Base-by-base conservation (phyloP, 495 filamentous ascomycete genomes). In the Daldinia grandis region DNA sequence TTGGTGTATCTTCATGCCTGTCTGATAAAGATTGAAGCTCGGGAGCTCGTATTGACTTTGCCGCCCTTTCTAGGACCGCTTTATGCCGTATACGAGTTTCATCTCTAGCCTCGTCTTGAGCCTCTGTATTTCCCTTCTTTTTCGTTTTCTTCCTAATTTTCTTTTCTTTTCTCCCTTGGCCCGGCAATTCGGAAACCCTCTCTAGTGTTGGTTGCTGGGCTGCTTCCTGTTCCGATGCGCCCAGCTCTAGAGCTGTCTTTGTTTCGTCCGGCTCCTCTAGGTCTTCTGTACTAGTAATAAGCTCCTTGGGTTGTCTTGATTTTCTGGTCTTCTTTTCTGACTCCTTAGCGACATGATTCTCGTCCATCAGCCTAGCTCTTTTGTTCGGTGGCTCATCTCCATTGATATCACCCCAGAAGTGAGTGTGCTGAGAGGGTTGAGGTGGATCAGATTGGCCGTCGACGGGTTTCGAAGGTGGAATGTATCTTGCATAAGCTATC, bases 41-140 rank as follows among this genome's bases (percentile, higher is more conserved):
- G n/a, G 76, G 71, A 8, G 74, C 71, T 62, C 68, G 76, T 49
- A 85, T 74, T 5, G 84, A 80, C 62, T 83, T 87, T 5, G 82
- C 79, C 14, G 82, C 76, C 64, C 85, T 87, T 56, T 83, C 76
- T 42, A 87, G 74, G 6, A 86, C 76, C 6, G 79, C 71, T 55
- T 78, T 82, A 62, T 85, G 83, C 25, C 79, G 77, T 50, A 68
- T 60, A 12, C 79, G 78, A 12, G 78, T 71, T 10, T 68, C 62
- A 40, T 78, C 73, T 4, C 65, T 71, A 6, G 38, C 37, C 10
- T 74, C 72, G 17, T 6, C 42, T 7, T 51, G 12, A 10, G 12
- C n/a, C 28, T 68, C 66, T 10, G 21, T 2, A 76, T 73, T 65
- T 74, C 74, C 42, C 78, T 81, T 58, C 75, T 79, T 80, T 56